A percentile compares a stretch with the other conserved stretches of the same genome.
Evolutionary conservation across 2,329 filamentous ascomycete genomes (phyloP).

Genomic region (Ramularia endophylla): DNA sequence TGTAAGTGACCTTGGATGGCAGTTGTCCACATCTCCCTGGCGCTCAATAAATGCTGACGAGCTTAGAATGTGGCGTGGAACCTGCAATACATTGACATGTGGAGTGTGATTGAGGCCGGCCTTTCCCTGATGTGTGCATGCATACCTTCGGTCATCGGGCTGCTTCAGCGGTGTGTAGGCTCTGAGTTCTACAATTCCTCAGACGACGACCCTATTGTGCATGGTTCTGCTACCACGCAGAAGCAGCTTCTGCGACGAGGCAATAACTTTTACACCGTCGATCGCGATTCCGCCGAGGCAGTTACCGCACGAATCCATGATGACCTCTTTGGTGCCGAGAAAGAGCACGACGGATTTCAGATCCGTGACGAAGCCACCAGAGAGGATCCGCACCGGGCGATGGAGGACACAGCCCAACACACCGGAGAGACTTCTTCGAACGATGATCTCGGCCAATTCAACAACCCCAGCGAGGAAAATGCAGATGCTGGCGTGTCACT

Average conservation of each 20-base stretch:
- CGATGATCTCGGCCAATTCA: background rate
- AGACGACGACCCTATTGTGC: background rate
- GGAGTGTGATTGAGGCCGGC: constrained; percentile 14
- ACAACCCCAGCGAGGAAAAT: background rate
- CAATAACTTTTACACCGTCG: constrained; percentile 1
- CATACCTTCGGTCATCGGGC: constrained; percentile 13
- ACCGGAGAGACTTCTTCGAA: too few relatives aligned
- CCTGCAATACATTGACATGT: constrained; percentile 12
- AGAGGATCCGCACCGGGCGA: background rate
- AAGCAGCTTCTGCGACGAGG: background rate
- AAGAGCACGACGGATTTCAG: background rate
- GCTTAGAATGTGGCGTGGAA: constrained; percentile 10
- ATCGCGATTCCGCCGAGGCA: background rate
- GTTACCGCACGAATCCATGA: background rate
- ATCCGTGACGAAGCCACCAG: background rate
- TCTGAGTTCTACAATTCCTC: background rate
- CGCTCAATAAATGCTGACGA: background rate
- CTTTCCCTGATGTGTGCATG: constrained; percentile 15
- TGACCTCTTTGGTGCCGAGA: background rate
- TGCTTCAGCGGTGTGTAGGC: constrained; percentile 6
- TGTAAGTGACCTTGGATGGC: background rate
- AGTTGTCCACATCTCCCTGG: too few relatives aligned
- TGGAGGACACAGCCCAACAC: too few relatives aligned
- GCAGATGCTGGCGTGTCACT: background rate
- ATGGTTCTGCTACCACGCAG: background rate